phyloP scores from a whole-genome alignment of 2,329 filamentous ascomycete species.

The Mycosphaerella sp. region DNA sequence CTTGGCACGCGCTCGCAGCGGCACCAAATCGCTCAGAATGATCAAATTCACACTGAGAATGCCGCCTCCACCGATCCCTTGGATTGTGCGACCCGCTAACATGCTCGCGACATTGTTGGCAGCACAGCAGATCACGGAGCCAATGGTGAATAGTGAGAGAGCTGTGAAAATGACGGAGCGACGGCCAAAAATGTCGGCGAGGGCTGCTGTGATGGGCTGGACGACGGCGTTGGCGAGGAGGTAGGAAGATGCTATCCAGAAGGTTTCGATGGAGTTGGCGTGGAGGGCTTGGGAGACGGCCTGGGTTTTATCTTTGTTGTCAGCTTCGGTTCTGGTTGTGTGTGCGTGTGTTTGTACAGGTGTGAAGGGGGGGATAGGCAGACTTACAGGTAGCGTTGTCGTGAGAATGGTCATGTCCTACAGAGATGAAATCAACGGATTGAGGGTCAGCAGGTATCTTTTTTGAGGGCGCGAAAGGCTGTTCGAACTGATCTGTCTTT shows the following conservation, averaged over 20 bases:
- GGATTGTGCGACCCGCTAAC: constrained; percentile 41
- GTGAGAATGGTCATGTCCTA: constrained; percentile 47
- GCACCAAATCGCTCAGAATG: constrained; percentile 40
- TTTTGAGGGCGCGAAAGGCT: too few relatives aligned
- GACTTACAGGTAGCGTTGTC: constrained; percentile 40
- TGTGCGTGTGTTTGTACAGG: too few relatives aligned
- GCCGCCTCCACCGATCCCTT: constrained; percentile 45
- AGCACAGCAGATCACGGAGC: constrained; percentile 42
- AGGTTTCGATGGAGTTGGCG: constrained; percentile 36
- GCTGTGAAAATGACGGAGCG: constrained; percentile 41
- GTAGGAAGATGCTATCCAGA: constrained; percentile 49
- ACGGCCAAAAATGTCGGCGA: constrained; percentile 47
- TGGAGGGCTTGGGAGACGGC: constrained; percentile 35
- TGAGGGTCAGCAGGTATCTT: too few relatives aligned
- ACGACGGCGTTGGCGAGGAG: constrained; percentile 42
- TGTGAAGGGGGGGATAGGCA: too few relatives aligned
- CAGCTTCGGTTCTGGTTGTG: constrained; percentile 9
- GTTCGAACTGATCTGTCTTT: too few relatives aligned
- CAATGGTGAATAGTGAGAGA: constrained; percentile 43
- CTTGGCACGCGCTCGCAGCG: constrained; percentile 22
- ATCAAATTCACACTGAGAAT: constrained; percentile 40
- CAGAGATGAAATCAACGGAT: too few relatives aligned
- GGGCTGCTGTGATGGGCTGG: constrained; percentile 39
- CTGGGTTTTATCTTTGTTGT: constrained; percentile 11
- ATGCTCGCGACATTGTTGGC: constrained; percentile 36